These are phyloP conservation scores for Fusarium coffeatum DNA, from an alignment of 2,329 filamentous ascomycete species.

Conservation along the genomic window DNA sequence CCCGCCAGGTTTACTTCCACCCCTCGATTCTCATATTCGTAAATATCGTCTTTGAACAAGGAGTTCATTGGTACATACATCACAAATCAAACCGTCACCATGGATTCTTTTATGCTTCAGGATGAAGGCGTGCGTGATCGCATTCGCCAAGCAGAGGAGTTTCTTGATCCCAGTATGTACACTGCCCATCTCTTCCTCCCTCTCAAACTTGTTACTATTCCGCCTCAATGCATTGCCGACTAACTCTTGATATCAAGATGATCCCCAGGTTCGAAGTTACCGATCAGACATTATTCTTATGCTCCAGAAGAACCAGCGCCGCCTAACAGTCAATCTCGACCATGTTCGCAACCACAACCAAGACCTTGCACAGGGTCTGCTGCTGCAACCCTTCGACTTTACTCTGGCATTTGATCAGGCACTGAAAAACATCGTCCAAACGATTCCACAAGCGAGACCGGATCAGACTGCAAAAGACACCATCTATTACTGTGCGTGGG, in stretches of 20 bases:
- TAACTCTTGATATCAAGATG: constrained; percentile 53
- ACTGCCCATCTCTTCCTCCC: neutral
- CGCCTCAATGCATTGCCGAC: neutral
- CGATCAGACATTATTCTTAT: constrained; percentile 87
- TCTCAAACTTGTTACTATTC: neutral
- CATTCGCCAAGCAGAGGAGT: constrained; percentile 88
- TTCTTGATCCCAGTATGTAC: constrained; percentile 87
- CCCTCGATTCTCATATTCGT: constrained; percentile 32
- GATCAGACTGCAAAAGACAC: constrained; percentile 82
- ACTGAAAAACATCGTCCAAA: constrained; percentile 87
- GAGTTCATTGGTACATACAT: constrained; percentile 20
- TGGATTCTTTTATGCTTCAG: constrained; percentile 80
- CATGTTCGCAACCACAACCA: constrained; percentile 89
- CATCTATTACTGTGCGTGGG: constrained; percentile 96
- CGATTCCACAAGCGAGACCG: constrained; percentile 78
- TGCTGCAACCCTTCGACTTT: constrained; percentile 89
- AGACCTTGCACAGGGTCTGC: constrained; percentile 81
- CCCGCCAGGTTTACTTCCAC: constrained; percentile 30
- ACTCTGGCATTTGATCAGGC: constrained; percentile 89
- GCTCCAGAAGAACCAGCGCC: constrained; percentile 74
- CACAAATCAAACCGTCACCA: constrained; percentile 52
- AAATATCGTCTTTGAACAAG: constrained; percentile 15
- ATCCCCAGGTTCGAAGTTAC: constrained; percentile 76
- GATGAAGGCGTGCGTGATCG: constrained; percentile 88
- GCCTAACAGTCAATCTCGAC: constrained; percentile 82